Percentiles rank a stretch among this genome's conserved stretches.
Evolutionary conservation across 164 flowering plant genomes (phyloP).

Genomic region (Houttuynia cordata): DNA sequence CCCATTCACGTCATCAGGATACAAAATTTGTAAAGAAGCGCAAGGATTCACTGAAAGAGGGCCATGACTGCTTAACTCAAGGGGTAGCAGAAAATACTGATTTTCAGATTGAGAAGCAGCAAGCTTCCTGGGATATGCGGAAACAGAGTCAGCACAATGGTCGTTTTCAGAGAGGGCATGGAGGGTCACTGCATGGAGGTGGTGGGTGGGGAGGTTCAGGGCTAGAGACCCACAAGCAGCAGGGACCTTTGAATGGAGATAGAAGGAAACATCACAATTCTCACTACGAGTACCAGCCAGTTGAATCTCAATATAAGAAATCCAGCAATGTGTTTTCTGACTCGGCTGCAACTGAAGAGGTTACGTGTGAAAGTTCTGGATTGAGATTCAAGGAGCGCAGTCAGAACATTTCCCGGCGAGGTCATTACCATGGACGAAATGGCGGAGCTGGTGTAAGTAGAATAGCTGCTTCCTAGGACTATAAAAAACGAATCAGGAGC

Average conservation of each 20-base stretch:
- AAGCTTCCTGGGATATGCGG: conserved; percentile 30
- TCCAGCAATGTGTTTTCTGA: conserved; percentile 8
- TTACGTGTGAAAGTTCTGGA: conserved; percentile 17
- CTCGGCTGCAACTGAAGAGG: conserved; percentile 11
- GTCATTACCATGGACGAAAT: conserved; percentile 31
- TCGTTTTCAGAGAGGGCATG: conserved; percentile 32
- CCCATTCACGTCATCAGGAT: conserved; percentile 17
- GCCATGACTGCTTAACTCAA: conserved; percentile 16
- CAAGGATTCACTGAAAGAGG: conserved; percentile 16
- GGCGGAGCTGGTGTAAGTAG: conserved; percentile 12
- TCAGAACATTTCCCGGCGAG: conserved; percentile 48
- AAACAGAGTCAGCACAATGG: conserved; percentile 38
- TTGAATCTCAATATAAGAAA: conserved; percentile 30
- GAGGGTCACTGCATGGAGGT: conserved; percentile 31
- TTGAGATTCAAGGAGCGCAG: conserved; percentile 50
- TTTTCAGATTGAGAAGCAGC: conserved; percentile 23
- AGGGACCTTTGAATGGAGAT: conserved; percentile 31
- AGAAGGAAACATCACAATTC: conserved; percentile 34
- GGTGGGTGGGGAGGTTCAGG: conserved; percentile 36
- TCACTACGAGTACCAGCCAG: conserved; percentile 75
- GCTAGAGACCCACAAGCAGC: conserved; percentile 35
- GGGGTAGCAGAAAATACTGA: conserved; percentile 17
- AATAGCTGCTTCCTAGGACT: conserved; percentile 24
- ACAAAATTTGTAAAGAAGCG: conserved; percentile 30
- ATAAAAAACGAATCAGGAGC: conserved; percentile 7